These are phyloP conservation scores for Aphanomyces invadans DNA, from an alignment of 352 stramenopile genomes.

Conservation along the genomic window DNA sequence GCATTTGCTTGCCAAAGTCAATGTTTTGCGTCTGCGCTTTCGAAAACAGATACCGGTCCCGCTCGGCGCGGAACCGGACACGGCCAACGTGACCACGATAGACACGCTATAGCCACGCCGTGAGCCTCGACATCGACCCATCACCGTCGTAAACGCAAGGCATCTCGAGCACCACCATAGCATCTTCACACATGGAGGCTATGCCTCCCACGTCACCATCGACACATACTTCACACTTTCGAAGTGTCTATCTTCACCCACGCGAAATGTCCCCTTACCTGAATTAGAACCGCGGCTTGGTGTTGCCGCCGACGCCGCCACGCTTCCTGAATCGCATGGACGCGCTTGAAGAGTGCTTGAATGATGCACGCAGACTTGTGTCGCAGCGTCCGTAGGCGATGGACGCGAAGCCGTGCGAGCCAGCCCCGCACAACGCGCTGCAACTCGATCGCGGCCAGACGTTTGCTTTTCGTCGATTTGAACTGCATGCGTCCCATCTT, in stretches of 20 bases:
- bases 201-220: no score
- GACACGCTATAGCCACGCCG: slow-evolving; percentile 33
- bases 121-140: background rate
- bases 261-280: no score
- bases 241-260: background rate
- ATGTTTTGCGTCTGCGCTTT: slow-evolving; percentile 91
- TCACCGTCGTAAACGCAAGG: no score
- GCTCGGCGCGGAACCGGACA: slow-evolving; percentile 65
- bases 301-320: slow-evolving; percentile 40
- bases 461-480: slow-evolving; percentile 60
- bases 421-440: slow-evolving; percentile 82
- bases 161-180: no score
- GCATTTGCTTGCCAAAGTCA: slow-evolving; percentile 92
- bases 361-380: slow-evolving; percentile 57
- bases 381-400: slow-evolving; percentile 40
- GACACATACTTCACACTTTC: background rate
- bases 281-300: slow-evolving; percentile 67
- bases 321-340: slow-evolving; percentile 44
- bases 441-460: slow-evolving; percentile 72
- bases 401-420: slow-evolving; percentile 51
- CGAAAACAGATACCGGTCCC: slow-evolving; percentile 92
- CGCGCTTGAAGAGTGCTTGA: slow-evolving; percentile 69
- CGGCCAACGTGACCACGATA: slow-evolving; percentile 85
- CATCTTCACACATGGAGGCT: no score
- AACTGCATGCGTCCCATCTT: slow-evolving; percentile 80